Evolutionary conservation across 1,139 yeast species (phyloP), one percentile per base, ranked within the genome.

Genomic region (Waltiozyma sp.): DNA sequence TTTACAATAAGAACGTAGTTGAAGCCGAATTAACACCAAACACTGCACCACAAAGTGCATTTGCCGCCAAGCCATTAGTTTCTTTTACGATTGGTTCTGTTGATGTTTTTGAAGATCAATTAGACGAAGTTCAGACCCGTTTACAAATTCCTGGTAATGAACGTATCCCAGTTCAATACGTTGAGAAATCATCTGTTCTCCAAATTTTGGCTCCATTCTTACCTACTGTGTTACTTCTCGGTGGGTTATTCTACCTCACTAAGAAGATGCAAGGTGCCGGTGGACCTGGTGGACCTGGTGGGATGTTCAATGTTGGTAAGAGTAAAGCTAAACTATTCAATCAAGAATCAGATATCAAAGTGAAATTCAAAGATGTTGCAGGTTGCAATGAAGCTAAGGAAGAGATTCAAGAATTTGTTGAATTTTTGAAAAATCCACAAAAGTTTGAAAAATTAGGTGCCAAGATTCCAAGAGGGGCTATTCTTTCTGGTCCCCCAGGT

Each of bases 381-480:
- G 93, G 93, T 28, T 79, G 86, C 60, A 84, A 79, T 53, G 93
- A 83, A 60, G 84, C 89, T 8, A 83, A 83, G 55, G 87, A 80
- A 59, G 93, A 83, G 62, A 80, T 83, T 52, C 80, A 81, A 88
- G 93, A 83, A 60, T 83, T 83, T 63, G 93, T 83, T 39, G 77
- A 79, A 54, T 83, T 83, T 55, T 71, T 83, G 61, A 83, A 82
- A 58, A 75, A 81, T 50, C 91, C 93, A 2, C 64, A 69, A 39
- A 78, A 81, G 55, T 83, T 82, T 61, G 89, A 82, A 58, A 76
- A 73, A 52, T 68, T 83, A 56, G 93, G 93, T 41, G 93, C 89
- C 19, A 80, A 82, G 57, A 83, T 83, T 47, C 93, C 93, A 39
- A 70, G 91, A 61, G 93, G 93, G 57, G 91, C 91, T 9, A 80